Evolutionary conservation across 345 rosid species (phyloP), one percentile per base, ranked within the genome.

Genomic region (Dovyalis caffra): DNA sequence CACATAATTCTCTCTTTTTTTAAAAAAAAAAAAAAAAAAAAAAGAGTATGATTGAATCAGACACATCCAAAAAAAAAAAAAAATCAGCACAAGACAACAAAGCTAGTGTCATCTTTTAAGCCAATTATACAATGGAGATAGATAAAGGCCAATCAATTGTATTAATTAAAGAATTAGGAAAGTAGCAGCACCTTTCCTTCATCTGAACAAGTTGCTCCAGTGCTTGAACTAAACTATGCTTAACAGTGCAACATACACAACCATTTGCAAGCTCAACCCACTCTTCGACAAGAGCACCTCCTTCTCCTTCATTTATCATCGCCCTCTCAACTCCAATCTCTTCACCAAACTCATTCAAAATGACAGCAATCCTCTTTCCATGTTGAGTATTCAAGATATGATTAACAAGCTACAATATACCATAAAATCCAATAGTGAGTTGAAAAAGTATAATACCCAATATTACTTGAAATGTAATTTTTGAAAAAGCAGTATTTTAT

Each of bases 241-340:
- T 95, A 61, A 95, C 93, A 40, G 94, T 92, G 83, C 98, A 95
- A 76, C 99, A 93, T 62, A 95, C 80, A 76, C 99, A 92, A 21
- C 97, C 98, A 77, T 93, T 95, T 33, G 94, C 94, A 23, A 91
- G 89, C 78, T 95, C 99, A 45, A 92, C 96, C 99, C 99, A 91
- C 82, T 92, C 99, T 79, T 92, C 99, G 20, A 95, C 93, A 69
- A 92, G 83, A 7, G 91, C 86, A 69, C 97, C 94, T 1, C 88
- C 91, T 69, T 92, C 90, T 64, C 97, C 96, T 80, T 93, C 99
- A 80, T 91, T 95, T 60, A 95, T 95, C 98, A 92, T 92, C 1
- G 98, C 98, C 80, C 97, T 92, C 84, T 95, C 98, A 2, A 95
- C 97, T 76, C 96, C 98, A 68, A 95, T 89, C 87, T 90, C 99